Base-by-base conservation (phyloP, 176 grass and related monocot genomes). In the Dendrocalamus sinicus region DNA sequence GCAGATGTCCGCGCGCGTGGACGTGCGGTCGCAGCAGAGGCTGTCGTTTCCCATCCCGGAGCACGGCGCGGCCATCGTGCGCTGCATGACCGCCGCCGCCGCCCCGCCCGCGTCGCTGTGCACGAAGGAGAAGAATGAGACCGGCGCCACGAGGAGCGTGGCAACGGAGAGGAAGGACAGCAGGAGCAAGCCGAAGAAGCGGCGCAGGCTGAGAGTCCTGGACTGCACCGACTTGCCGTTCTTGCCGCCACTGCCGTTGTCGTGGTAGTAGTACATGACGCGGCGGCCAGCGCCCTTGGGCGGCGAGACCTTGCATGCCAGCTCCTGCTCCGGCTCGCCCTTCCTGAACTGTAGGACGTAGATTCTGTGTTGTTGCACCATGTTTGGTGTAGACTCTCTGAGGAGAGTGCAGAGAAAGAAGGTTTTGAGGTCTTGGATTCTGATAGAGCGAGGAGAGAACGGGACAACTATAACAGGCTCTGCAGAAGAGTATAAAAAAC, bases 11-110 rank as follows among this genome's bases (percentile, higher is more conserved):
- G 92, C 89, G 77, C 92, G 92, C 55, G 60, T 30, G 2, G 88
- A 85, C 11, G 95, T 78, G 67, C 95, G 92, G 79, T 97, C 95
- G 30, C 95, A 97, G 85, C 94, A 97, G 72, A 97, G n/a, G 63
- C 79, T 89, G 41, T 80, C 85, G 88, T 89, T 92, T 1, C 35
- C 72, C 88, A 92, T 79, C 0, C 70, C 67, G 1, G 85, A 70
- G 83, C 93, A 92, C 1, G 69, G 63, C 0, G 79, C 79, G 4
- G 69, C 13, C 0, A 28, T 23, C 15, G 47, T 40, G 24, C 28
- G 73, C 81, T 47, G 28, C 67, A 39, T 43, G 44, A n/a, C n/a
- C n/a, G 75, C 89, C 86, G 65, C 77, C 64, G 64, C 75, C 19
- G 50, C 77, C 1, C 86, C 88, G 7, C 77, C 72, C 4, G 47